Base-by-base conservation (phyloP, 805 yeast genomes). In the Ogataea degrootiae region DNA sequence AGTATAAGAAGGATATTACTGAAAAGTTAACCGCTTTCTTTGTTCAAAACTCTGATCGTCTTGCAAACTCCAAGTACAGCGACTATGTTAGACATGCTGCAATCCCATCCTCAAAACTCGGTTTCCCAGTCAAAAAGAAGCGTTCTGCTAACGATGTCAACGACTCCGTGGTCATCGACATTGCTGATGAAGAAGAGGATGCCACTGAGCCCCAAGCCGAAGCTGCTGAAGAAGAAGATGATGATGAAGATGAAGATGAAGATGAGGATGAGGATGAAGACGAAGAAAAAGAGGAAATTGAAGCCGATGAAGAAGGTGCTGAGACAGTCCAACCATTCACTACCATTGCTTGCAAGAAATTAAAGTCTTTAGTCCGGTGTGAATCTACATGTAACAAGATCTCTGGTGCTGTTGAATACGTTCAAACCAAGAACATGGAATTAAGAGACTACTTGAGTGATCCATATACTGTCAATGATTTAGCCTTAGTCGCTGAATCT, bases 281-380 rank as follows among this genome's bases (percentile, higher is more conserved):
- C 34, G 21, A 19, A 19, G 21, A 19, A 19, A 19, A 19, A 66
- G 78, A 88, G 39, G 95, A 86, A 62, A 87, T 85, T 51, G 74
- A 81, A 48, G 92, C 92, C 34, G 42, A 39, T 8, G 52, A 48
- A 6, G 55, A 47, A 7, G 52, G 45, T 2, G 26, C 16, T 35
- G 44, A 37, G 34, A 34, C 16, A 2, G 35, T 34, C 7, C 41
- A 45, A 37, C 19, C 42, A 42, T 22, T 45, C 37, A 26, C 31
- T 26, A 6, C 31, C 31, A 26, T 3, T 8, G 31, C 31, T 26
- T 26, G 31, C 31, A 26, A 26, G 31, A 26, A 26, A 9, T 9
- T 26, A 26, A 26, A 26, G 31, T 26, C 31, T 9, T 9, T 26
- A 3, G 31, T 26, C 31, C 11, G 11, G 12, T 26, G 31, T 2